These are phyloP conservation scores for Caryopteris hybrid DNA, from an alignment of 305 asterid genomes.

Conservation along the genomic window DNA sequence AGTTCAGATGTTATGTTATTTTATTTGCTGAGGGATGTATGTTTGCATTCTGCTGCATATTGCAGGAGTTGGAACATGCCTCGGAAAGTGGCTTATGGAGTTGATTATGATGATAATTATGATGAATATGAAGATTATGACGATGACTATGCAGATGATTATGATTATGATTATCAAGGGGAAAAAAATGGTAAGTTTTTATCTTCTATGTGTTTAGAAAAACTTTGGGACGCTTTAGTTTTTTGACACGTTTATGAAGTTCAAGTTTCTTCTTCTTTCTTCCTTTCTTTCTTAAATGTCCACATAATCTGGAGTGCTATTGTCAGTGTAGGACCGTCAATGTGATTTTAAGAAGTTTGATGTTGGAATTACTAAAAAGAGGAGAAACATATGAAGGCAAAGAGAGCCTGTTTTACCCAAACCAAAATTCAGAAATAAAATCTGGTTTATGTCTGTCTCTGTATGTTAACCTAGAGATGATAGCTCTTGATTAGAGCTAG, in stretches of 20 bases:
- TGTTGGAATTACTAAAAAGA: neutral
- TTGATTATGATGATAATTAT: conserved; percentile 45
- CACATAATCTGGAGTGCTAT: neutral
- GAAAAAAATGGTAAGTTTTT: conserved; percentile 51
- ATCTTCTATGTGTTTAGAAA: conserved; percentile 3
- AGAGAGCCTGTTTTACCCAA: neutral
- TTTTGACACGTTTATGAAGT: neutral
- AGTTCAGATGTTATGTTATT: neutral
- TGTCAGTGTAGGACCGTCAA: neutral
- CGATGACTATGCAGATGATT: conserved; percentile 41
- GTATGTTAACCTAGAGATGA: neutral
- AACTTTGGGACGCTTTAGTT: neutral
- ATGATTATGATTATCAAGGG: conserved; percentile 28
- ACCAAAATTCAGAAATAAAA: neutral
- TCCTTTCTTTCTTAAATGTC: neutral
- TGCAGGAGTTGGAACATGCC: conserved; percentile 60
- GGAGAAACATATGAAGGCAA: too few species aligned
- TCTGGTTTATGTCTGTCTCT: neutral
- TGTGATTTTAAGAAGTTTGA: neutral
- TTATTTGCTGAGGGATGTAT: neutral
- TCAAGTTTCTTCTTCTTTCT: neutral
- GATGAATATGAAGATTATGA: conserved; percentile 41
- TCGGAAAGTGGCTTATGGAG: conserved; percentile 56
- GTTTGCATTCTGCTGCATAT: neutral
- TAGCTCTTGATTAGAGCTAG: neutral